phyloP scores from a whole-genome alignment of 352 stramenopile genomes.

The Pythium coloratum region DNA sequence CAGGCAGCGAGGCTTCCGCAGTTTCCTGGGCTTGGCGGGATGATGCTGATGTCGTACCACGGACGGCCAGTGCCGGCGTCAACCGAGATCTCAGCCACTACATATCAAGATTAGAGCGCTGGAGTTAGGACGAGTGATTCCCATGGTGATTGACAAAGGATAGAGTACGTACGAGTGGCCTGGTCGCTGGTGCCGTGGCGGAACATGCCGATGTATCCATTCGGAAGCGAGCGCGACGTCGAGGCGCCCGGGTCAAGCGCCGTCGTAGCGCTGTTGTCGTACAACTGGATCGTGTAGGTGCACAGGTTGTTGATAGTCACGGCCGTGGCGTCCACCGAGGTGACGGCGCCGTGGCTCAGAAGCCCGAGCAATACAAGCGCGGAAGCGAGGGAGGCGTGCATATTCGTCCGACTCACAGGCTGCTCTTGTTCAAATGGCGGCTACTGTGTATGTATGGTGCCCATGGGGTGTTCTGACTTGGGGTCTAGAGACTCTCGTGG shows the following conservation, averaged over 20 bases:
- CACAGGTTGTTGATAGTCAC: conserved; percentile 44
- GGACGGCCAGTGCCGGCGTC: conserved; percentile 6
- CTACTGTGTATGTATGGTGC: neutral
- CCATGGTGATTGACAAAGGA: neutral
- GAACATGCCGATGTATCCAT: conserved; percentile 54
- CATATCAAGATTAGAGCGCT: conserved; percentile 2
- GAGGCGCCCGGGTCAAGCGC: conserved; percentile 28
- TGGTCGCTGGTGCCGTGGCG: conserved; percentile 37
- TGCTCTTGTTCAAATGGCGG: neutral
- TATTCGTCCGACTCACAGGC: neutral
- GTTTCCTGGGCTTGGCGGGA: conserved; percentile 42
- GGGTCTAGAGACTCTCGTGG: neutral
- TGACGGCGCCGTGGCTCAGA: neutral
- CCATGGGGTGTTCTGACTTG: neutral
- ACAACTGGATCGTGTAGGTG: conserved; percentile 44
- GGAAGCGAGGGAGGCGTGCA: neutral
- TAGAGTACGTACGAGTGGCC: conserved; percentile 37
- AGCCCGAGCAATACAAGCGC: conserved; percentile 1
- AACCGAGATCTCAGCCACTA: conserved; percentile 33
- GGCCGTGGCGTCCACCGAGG: neutral
- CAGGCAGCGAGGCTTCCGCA: conserved; percentile 56
- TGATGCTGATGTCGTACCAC: conserved; percentile 34
- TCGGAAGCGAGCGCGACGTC: conserved; percentile 33
- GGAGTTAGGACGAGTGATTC: neutral
- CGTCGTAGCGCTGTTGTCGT: conserved; percentile 45